Evolutionary conservation across 495 filamentous ascomycete species (phyloP), one percentile per base, ranked within the genome.

Genomic region (Penicillium subrubescens): DNA sequence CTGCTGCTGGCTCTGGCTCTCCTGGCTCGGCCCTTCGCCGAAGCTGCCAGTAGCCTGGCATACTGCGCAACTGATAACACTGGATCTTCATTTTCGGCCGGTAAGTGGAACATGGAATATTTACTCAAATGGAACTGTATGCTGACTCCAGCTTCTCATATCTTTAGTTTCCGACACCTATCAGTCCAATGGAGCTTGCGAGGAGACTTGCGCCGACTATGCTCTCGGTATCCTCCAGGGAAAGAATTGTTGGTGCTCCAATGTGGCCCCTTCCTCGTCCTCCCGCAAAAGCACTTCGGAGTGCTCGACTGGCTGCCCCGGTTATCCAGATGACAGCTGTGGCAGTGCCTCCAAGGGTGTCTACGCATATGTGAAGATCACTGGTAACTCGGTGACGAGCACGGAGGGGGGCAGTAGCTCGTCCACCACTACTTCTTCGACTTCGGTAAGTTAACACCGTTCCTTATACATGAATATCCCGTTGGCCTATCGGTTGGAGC

Each of bases 161-260:
- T 33, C 11, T 21, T 34, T 54, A 90, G 88, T 82, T n/a, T 63
- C 59, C 52, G 77, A 78, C 68, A 83, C 74, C 27, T 92, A 76
- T 65, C 89, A 92, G 69, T 91, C 89, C 21, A 86, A 88, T 67
- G 90, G 90, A 50, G 73, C 78, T 12, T 94, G 91, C 67, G 59
- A 71, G 50, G 66, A 75, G 4, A 78, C 78, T 46, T 93, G 91
- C 72, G 72, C 66, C 17, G 65, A 79, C 31, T 92, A 87, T 71
- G 90, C 90, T 11, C 89, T 91, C 70, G 91, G 83, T 17, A 73
- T 94, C 35, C 66, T 93, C 19, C 88, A 89, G 67, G 81, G 77
- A 21, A 77, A 86, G 23, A 73, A 76, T 35, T 94, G 91, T 76
- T 94, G 91, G 91, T 94, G 91, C 73, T 89, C 89, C 2, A 86